Percentiles rank a stretch among this genome's conserved stretches.
Evolutionary conservation across 2,329 filamentous ascomycete species (phyloP).

Genomic region (Nemania abortiva): DNA sequence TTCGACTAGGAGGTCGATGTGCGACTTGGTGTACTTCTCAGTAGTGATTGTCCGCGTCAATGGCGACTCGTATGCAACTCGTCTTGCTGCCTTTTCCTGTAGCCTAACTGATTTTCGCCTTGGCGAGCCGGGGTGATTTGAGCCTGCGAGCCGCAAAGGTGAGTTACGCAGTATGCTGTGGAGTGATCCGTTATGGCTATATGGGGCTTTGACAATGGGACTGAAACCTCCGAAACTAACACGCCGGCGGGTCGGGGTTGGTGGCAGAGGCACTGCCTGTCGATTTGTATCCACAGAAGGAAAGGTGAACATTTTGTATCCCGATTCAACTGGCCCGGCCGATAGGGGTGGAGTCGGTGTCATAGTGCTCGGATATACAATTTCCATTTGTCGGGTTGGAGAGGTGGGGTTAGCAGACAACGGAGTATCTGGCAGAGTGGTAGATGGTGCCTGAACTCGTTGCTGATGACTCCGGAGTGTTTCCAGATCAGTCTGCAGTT

Average conservation of each 20-base stretch:
- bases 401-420: slow-evolving; percentile 64
- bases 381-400: slow-evolving; percentile 58
- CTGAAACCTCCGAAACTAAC: slow-evolving; percentile 52
- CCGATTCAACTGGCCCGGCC: slow-evolving; percentile 62
- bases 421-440: slow-evolving; percentile 66
- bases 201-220: slow-evolving; percentile 59
- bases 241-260: slow-evolving; percentile 56
- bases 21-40: slow-evolving; percentile 71
- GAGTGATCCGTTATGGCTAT: slow-evolving; percentile 68
- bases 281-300: slow-evolving; percentile 51
- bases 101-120: slow-evolving; percentile 66
- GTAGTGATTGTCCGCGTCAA: slow-evolving; percentile 73
- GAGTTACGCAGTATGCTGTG: slow-evolving; percentile 76
- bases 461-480: slow-evolving; percentile 51
- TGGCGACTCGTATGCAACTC: slow-evolving; percentile 72
- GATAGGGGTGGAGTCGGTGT: slow-evolving; percentile 71
- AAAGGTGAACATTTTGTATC: slow-evolving; percentile 61
- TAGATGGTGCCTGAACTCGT: slow-evolving; percentile 59
- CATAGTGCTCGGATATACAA: slow-evolving; percentile 67
- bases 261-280: slow-evolving; percentile 48
- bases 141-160: slow-evolving; percentile 66
- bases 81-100: slow-evolving; percentile 65
- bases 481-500: slow-evolving; percentile 53
- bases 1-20: slow-evolving; percentile 72
- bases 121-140: slow-evolving; percentile 65